phyloP scores from a whole-genome alignment of 257 asterid species.

The Osmanthus fragrans region DNA sequence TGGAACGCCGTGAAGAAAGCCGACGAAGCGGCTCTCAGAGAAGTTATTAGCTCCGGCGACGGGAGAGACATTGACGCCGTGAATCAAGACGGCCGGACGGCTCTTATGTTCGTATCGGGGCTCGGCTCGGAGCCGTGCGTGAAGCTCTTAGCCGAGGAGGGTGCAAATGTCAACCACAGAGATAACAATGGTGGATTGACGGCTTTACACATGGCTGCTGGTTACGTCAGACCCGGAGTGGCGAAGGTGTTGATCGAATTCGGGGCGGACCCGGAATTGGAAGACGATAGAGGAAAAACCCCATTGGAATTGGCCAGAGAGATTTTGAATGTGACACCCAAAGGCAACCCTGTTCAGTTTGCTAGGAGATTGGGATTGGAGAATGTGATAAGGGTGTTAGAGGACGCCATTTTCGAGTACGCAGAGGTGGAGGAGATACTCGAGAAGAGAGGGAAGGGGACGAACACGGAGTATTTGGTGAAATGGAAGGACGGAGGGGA shows the following conservation, averaged over 20 bases:
- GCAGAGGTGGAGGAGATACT: conserved; percentile 78
- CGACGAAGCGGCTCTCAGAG: conserved; percentile 50
- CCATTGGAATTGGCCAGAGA: conserved; percentile 77
- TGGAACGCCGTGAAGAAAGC: conserved; percentile 88
- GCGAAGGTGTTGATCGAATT: conserved; percentile 51
- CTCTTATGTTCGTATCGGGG: conserved; percentile 80
- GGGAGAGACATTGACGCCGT: conserved; percentile 80
- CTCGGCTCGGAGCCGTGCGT: conserved; percentile 86
- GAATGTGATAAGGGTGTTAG: conserved; percentile 54
- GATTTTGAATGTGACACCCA: conserved; percentile 67
- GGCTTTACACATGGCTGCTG: conserved; percentile 90
- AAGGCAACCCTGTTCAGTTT: conserved; percentile 65
- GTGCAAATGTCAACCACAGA: conserved; percentile 56
- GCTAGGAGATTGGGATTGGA: conserved; percentile 83
- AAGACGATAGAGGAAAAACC: conserved; percentile 59
- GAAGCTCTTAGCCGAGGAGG: conserved; percentile 63
- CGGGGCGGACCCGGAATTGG: conserved; percentile 72
- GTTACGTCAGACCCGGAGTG: conserved; percentile 71
- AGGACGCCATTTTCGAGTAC: conserved; percentile 73
- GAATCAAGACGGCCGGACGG: conserved; percentile 82
- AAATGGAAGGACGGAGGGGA: conserved; percentile 84
- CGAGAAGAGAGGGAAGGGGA: conserved; percentile 87
- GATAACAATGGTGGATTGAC: conserved; percentile 74
- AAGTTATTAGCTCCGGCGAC: conserved; percentile 49
- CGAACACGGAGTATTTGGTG: conserved; percentile 70